Evolutionary conservation across 2,329 filamentous ascomycete genomes (phyloP), one percentile per base, ranked within the genome.

Genomic region (Alternaria sp.): DNA sequence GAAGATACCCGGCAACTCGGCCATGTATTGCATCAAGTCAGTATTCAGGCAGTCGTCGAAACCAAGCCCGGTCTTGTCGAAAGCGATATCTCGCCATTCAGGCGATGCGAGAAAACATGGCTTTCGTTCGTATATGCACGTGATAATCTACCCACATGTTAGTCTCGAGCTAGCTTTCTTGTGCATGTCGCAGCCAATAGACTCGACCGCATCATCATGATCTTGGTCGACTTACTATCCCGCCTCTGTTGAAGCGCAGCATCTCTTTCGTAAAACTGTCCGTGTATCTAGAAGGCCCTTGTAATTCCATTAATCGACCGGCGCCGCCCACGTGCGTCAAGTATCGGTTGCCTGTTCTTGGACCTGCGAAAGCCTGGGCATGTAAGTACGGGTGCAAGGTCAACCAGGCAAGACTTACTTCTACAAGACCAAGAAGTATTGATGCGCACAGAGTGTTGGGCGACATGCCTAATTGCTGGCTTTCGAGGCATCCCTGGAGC

Each of bases 371-470:
- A 13, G 75, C 76, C 76, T 77, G 46, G 2, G 26, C 9, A 13
- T 26, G 17, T 61, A 25, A 49, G 28, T 44, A 61, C 12, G 6
- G 19, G 21, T n/a, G 19, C 2, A 25, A 26, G n/a, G 26, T 5
- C 23, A 4, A 12, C 8, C 9, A 47, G 15, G 23, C 6, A 17
- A 57, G 61, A 15, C 47, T 53, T 52, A 78, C 76, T 61, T 79
- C 76, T 15, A 79, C 75, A 13, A 79, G 47, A 6, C 75, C 72
- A 8, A 79, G 65, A 3, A 78, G 66, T 30, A 79, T 68, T 6
- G 74, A 73, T 47, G 76, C 76, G 57, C 76, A 77, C 7, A 79
- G 72, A 6, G 76, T 79, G 53, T 78, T 77, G 1, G 75, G 67
- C 5, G 75, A 79, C 63, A 74, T 68, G 11, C 74, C 73, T 44